Evolutionary conservation across 2,329 filamentous ascomycete genomes (phyloP).

Genomic region (Paecilomyces fulvus): DNA sequence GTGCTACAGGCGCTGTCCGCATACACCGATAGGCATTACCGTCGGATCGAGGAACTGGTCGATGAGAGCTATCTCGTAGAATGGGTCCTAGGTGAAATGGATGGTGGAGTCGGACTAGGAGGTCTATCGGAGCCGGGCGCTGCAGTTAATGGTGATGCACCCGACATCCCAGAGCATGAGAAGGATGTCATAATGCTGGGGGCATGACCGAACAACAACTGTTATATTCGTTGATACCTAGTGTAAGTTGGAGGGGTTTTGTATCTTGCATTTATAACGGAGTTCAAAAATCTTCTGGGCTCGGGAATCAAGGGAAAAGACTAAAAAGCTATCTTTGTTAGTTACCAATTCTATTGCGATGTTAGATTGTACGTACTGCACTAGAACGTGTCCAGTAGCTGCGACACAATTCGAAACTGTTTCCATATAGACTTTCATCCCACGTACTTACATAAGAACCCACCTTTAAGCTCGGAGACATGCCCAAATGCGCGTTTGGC

Average conservation of each 20-base stretch:
- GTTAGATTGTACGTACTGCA: neutral
- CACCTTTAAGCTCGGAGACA: too few species aligned
- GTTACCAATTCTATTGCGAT: neutral
- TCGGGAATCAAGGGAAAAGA: neutral
- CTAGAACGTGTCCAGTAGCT: neutral
- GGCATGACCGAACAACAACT: conserved; percentile 14
- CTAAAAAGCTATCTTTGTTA: neutral
- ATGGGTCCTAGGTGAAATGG: conserved; percentile 91
- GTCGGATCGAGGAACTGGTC: conserved; percentile 75
- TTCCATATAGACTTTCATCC: neutral
- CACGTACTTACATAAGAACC: too few species aligned
- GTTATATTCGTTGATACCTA: neutral
- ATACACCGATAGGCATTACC: conserved; percentile 91
- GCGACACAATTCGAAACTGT: neutral
- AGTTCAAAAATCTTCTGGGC: neutral
- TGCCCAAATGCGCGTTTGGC: too few species aligned
- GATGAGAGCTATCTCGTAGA: conserved; percentile 93
- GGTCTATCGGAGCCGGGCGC: conserved; percentile 5
- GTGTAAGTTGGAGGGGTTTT: neutral
- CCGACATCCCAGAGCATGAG: conserved; percentile 19
- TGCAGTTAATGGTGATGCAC: conserved; percentile 11
- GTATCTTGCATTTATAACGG: neutral
- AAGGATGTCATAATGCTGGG: conserved; percentile 35
- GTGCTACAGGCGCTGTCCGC: conserved; percentile 78
- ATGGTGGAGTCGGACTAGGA: conserved; percentile 50